A percentile compares a stretch with the other conserved stretches of the same genome.
phyloP scores from a whole-genome alignment of 257 asterid species.

The Solanum paucissectum region DNA sequence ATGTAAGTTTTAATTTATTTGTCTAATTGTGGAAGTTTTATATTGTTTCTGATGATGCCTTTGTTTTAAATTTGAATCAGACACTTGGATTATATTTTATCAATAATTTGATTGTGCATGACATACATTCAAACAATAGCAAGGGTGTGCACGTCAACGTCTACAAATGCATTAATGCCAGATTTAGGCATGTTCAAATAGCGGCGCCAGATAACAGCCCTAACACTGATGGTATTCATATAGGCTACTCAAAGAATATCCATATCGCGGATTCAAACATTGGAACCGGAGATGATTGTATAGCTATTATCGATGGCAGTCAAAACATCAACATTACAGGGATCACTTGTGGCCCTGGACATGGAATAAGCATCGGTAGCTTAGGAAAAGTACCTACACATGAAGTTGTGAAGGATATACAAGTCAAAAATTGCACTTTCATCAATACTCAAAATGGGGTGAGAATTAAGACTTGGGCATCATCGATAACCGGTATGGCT shows the following conservation, averaged over 20 bases:
- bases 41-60: too few species aligned
- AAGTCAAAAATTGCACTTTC: background rate
- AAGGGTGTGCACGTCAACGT: constrained; percentile 2
- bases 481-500: background rate
- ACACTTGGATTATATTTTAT: background rate
- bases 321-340: background rate
- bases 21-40: background rate
- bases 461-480: background rate
- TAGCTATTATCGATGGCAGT: background rate
- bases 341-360: background rate
- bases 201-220: background rate
- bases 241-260: background rate
- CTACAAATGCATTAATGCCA: background rate
- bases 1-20: background rate
- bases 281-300: background rate
- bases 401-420: background rate
- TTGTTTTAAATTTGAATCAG: background rate
- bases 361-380: background rate
- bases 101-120: background rate
- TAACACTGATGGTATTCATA: constrained; percentile 10
- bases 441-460: background rate
- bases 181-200: background rate
- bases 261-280: background rate
- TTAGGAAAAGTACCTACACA: background rate
- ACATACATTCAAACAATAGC: background rate